Percentiles rank a stretch among this genome's conserved stretches.
phyloP scores from a whole-genome alignment of 2,329 filamentous ascomycete species.

The Verticillium zaregamsianum region DNA sequence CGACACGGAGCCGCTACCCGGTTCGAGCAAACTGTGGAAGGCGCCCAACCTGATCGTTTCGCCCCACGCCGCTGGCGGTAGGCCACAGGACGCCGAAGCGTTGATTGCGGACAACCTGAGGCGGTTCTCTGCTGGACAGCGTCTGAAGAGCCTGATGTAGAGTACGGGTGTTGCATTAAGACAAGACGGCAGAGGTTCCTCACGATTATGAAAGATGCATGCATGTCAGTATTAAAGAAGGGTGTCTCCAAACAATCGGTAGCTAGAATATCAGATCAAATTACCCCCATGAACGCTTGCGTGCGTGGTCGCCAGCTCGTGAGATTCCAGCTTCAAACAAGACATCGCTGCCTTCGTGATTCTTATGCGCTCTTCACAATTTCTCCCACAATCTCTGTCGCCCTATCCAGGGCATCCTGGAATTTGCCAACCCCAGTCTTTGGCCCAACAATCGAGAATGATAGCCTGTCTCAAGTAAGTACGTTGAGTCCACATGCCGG shows the following conservation, averaged over 20 bases:
- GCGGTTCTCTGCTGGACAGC: slow-evolving; percentile 54
- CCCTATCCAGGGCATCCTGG: no score
- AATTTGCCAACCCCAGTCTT: no score
- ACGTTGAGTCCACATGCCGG: no score
- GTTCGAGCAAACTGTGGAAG: slow-evolving; percentile 41
- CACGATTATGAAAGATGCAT: not conserved
- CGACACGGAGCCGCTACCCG: slow-evolving; percentile 39
- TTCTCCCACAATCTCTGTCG: no score
- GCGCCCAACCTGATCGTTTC: slow-evolving; percentile 49
- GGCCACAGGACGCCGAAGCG: slow-evolving; percentile 55
- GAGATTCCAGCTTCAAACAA: no score
- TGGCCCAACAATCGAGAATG: no score
- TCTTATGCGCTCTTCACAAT: no score
- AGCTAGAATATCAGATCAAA: not conserved
- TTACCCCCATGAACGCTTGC: not conserved
- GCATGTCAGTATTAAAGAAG: not conserved
- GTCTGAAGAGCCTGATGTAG: slow-evolving; percentile 49
- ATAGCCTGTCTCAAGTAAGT: no score
- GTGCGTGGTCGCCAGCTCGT: not conserved
- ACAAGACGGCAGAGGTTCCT: not conserved
- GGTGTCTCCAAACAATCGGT: not conserved
- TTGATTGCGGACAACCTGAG: slow-evolving; percentile 59
- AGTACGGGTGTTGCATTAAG: not conserved
- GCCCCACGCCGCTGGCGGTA: slow-evolving; percentile 55
- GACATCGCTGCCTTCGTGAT: no score